These are phyloP conservation scores for Beauveria pseudobassiana DNA, from an alignment of 2,329 filamentous ascomycete genomes.

Conservation along the genomic window DNA sequence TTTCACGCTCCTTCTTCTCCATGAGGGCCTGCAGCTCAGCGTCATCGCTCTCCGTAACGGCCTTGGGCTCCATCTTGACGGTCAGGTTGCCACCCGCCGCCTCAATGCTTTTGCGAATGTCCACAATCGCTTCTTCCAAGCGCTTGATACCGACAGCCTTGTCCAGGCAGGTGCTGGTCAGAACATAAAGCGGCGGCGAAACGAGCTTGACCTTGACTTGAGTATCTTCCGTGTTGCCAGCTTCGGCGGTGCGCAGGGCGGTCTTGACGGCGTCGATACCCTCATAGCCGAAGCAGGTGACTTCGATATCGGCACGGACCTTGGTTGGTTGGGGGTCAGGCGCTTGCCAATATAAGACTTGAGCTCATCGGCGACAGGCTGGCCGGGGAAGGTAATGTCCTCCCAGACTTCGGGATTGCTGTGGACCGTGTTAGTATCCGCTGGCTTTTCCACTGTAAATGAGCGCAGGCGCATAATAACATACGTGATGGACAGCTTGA, in stretches of 20 bases:
- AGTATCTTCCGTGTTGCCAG: conserved; percentile 82
- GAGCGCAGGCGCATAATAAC: conserved; percentile 21
- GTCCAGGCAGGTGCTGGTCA: conserved; percentile 92
- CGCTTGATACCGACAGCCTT: conserved; percentile 79
- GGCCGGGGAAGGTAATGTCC: conserved; percentile 81
- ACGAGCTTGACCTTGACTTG: conserved; percentile 98
- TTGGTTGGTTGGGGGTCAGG: conserved; percentile 96
- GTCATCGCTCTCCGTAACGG: conserved; percentile 96
- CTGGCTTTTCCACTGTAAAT: not conserved
- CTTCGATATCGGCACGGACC: conserved; percentile 94
- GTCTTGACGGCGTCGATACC: conserved; percentile 97
- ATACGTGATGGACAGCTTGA: conserved; percentile 97
- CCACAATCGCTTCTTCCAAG: conserved; percentile 82
- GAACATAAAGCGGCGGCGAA: conserved; percentile 92
- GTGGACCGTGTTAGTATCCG: conserved; percentile 13
- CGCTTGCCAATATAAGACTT: conserved; percentile 95
- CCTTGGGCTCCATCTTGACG: conserved; percentile 98
- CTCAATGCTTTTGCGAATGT: conserved; percentile 76
- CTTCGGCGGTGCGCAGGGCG: conserved; percentile 84
- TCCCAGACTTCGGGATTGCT: conserved; percentile 95
- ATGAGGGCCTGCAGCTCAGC: conserved; percentile 94
- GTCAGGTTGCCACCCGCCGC: conserved; percentile 69
- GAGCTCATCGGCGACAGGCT: conserved; percentile 79
- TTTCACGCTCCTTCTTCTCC: conserved; percentile 98
- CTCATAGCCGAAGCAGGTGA: conserved; percentile 92